A percentile compares a stretch with the other conserved stretches of the same genome.
Evolutionary conservation across 2,329 filamentous ascomycete genomes (phyloP).

Genomic region (Laburnicola sp.): DNA sequence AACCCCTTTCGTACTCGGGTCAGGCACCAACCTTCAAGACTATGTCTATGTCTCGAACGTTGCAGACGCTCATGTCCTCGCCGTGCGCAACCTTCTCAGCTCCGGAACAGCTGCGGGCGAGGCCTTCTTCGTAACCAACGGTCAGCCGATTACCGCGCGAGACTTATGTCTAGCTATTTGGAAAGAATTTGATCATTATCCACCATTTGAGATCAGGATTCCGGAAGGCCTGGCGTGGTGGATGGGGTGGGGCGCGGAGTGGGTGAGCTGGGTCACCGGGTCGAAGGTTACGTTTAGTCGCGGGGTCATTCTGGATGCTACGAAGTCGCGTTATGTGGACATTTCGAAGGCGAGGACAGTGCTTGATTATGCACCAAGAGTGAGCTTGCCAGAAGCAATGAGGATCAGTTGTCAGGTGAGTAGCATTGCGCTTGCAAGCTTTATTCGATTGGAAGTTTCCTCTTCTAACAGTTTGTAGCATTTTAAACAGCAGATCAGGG

Average conservation of each 20-base stretch:
- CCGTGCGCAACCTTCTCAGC: slow-evolving; percentile 70
- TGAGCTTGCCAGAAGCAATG: slow-evolving; percentile 57
- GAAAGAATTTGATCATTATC: slow-evolving; percentile 61
- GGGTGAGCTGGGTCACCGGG: slow-evolving; percentile 52
- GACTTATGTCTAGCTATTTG: slow-evolving; percentile 82
- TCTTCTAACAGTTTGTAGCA: slow-evolving; percentile 11
- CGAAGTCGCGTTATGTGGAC: slow-evolving; percentile 57
- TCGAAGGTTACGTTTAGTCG: slow-evolving; percentile 53
- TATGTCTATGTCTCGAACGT: slow-evolving; percentile 71
- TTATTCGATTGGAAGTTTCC: too few relatives aligned
- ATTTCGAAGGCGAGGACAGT: slow-evolving; percentile 56
- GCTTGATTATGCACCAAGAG: slow-evolving; percentile 56
- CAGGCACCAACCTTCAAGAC: slow-evolving; percentile 70
- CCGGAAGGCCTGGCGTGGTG: slow-evolving; percentile 55
- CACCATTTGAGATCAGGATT: slow-evolving; percentile 53
- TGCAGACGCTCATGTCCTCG: slow-evolving; percentile 80
- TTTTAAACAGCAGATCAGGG: slow-evolving; percentile 14
- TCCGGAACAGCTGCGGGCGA: slow-evolving; percentile 68
- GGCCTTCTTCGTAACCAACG: slow-evolving; percentile 89
- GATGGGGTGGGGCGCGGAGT: slow-evolving; percentile 53
- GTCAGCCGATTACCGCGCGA: slow-evolving; percentile 87
- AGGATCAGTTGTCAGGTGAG: slow-evolving; percentile 33
- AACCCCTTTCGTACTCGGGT: slow-evolving; percentile 78
- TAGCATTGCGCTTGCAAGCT: neutral
- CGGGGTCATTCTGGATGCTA: slow-evolving; percentile 60